Base-by-base conservation (phyloP, 2,329 filamentous ascomycete species). In the Elsinoe ampelina region DNA sequence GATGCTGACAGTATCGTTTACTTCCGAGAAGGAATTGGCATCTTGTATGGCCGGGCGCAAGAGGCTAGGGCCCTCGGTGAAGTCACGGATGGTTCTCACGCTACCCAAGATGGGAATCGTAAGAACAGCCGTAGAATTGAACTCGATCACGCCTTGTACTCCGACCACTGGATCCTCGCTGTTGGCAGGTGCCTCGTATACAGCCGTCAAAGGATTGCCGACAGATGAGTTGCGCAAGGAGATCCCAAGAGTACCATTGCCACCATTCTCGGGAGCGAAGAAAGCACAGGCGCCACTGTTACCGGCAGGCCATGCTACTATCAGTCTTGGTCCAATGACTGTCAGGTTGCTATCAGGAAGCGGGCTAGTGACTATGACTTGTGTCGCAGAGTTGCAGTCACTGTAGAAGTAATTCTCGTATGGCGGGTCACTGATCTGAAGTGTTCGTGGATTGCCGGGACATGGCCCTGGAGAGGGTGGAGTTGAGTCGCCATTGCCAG, bases 341-440 rank as follows among this genome's bases (percentile, higher is more conserved):
- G 71, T 75, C 1, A 83, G 68, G 61, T 83, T 75, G 57, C 77
- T 82, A 13, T 75, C 72, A 1, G 73, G 63, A 0, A 77, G 66
- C 12, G 82, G 82, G 58, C 74, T 83, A 0, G 81, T 85, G 0
- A 85, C 70, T 0, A 86, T 77, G 0, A 82, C 79, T 61, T 85
- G 82, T 4, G 75, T 75, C 34, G 78, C 76, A 1, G 76, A 74
- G 60, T 82, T 74, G 66, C 81, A 85, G 63, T 85, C 82, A 0
- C 81, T 84, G 61, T 83, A 81, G 68, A 86, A 84, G 67, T 81
- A 84, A 63, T 85, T 84, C 38, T 81, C 73, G 59, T 84, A 83
- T 0, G 82, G 82, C 1, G 77, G 74, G 60, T 83, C 80, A 32
- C 72, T 77, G 2, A 83, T 69, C 58, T 75, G 70, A 7, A 77